Evolutionary conservation across 257 asterid genomes (phyloP).

Genomic region (Verbena officinalis): DNA sequence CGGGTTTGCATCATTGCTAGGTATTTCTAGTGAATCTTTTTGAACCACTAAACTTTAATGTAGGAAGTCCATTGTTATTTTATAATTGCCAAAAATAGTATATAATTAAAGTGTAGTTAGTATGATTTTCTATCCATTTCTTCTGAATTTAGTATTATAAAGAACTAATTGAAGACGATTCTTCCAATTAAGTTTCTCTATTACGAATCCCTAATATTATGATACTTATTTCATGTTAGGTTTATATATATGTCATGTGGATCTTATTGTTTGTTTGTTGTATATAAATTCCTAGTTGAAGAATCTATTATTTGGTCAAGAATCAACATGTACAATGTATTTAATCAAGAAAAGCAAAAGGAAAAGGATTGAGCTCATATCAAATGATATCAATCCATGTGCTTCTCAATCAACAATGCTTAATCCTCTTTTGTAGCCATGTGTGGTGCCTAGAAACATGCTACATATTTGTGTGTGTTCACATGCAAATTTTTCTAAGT

Average conservation of each 20-base stretch:
- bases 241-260: constrained; percentile 13
- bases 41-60: no score
- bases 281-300: constrained; percentile 4
- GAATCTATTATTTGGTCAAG: constrained; percentile 22
- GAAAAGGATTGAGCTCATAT: neutral
- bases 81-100: no score
- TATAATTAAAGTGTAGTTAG: no score
- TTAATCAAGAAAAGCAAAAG: constrained; percentile 11
- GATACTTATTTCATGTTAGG: no score
- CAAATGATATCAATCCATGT: constrained; percentile 10
- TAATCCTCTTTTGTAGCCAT: constrained; percentile 29
- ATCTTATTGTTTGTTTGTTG: constrained; percentile 21
- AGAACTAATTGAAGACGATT: no score
- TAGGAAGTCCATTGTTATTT: no score
- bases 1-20: no score
- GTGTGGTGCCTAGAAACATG: constrained; percentile 36
- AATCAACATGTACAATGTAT: constrained; percentile 29
- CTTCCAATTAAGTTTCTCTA: no score
- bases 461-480: constrained; percentile 18
- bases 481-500: constrained; percentile 21
- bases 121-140: no score
- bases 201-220: no score
- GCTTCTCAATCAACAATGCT: constrained; percentile 12
- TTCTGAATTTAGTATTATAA: no score
- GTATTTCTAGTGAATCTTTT: no score